Evolutionary conservation across 352 stramenopile species (phyloP).

Genomic region (Globisporangium nagaii): DNA sequence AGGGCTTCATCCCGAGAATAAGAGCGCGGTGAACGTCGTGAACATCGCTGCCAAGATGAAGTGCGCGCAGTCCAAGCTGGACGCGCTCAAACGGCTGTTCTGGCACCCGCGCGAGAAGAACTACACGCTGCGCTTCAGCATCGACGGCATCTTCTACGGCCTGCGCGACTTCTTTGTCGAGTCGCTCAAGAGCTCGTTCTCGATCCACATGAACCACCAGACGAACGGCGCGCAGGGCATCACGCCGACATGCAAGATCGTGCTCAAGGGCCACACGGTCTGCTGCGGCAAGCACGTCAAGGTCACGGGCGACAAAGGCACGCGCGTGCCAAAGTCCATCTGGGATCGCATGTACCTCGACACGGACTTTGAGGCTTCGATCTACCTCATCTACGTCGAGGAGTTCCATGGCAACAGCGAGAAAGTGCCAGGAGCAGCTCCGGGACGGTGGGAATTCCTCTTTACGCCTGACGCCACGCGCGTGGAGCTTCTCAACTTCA

Average conservation of each 20-base stretch:
- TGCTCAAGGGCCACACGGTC: constrained; percentile 56
- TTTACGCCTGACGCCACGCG: constrained; percentile 43
- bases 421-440: constrained; percentile 7
- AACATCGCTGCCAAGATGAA: constrained; percentile 50
- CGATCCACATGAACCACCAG: constrained; percentile 59
- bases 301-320: constrained; percentile 69
- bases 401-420: constrained; percentile 29
- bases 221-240: constrained; percentile 63
- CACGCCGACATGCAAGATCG: constrained; percentile 55
- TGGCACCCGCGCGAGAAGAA: constrained; percentile 70
- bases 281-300: constrained; percentile 74
- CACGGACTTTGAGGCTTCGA: constrained; percentile 51
- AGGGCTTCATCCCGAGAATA: constrained; percentile 6
- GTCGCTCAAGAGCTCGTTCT: constrained; percentile 50
- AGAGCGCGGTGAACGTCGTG: constrained; percentile 38
- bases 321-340: constrained; percentile 69
- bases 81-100: constrained; percentile 56
- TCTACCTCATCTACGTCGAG: constrained; percentile 65
- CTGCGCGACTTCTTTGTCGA: constrained; percentile 69
- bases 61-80: constrained; percentile 65
- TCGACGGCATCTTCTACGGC: constrained; percentile 77
- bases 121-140: constrained; percentile 73
- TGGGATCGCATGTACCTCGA: constrained; percentile 78
- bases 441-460: constrained; percentile 62
- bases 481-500: constrained; percentile 68